Evolutionary conservation across 768 basidiomycete species (phyloP), one percentile per base, ranked within the genome.

Genomic region (Amanita rubescens): DNA sequence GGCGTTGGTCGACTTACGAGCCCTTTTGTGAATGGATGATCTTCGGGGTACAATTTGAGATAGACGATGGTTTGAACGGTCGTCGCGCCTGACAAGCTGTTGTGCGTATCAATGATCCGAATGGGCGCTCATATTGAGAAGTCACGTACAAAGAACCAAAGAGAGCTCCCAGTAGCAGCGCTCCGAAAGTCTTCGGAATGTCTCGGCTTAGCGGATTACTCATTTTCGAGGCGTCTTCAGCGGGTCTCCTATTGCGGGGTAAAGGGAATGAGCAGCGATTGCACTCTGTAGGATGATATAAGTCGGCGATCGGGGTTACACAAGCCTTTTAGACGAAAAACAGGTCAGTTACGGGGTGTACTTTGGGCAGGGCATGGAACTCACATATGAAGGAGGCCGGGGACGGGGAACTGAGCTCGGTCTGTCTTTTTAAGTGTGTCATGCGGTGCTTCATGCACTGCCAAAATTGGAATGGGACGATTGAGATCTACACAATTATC

Each of bases 161-260:
- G 9, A 74, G 60, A 1, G 68, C 71, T 2, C 74, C 74, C 15
- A 74, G 22, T 19, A 75, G 59, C 1, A 75, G 59, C 3, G 74
- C 69, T 24, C 74, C 74, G 51, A 66, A 71, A 12, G 70, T 69
- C 43, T 53, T 62, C 20, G 68, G 56, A 30, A 75, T 61, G 48
- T 68, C 27, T 8, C 5, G 27, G 8, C 27, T 65, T 3, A 17
- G n/a, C n/a, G n/a, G n/a, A 10, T 7, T 5, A 11, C 27, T 30
- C 44, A 46, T 46, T 30, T n/a, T 25, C 10, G 15, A 32, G 27
- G 27, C 8, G n/a, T 17, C 38, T 19, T 7, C 38, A 6, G n/a
- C 3, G 6, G 3, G 15, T 3, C 38, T 39, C n/a, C 3, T 15
- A n/a, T n/a, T 46, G 27, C 17, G 44, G 25, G 6, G 44, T 30